These are phyloP conservation scores for Fusarium sublunatum DNA, from an alignment of 2,329 filamentous ascomycete species.

Conservation along the genomic window DNA sequence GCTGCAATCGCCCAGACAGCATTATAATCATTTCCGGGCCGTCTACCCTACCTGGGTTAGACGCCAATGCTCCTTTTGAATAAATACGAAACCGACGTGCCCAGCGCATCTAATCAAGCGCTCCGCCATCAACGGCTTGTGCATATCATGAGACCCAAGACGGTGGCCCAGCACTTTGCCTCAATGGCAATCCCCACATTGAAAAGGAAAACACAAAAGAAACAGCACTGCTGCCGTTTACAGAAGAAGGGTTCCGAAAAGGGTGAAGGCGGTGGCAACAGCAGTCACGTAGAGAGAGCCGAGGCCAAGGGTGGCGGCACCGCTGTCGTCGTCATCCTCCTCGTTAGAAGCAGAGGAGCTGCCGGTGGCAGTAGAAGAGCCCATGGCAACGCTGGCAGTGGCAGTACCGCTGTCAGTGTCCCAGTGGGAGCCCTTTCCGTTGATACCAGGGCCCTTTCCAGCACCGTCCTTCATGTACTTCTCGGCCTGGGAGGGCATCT, in stretches of 20 bases:
- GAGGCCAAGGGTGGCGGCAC: constrained; percentile 46
- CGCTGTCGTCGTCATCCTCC: constrained; percentile 49
- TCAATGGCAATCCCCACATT: constrained; percentile 21
- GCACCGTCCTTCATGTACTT: constrained; percentile 67
- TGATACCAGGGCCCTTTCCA: constrained; percentile 64
- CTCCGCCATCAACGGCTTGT: constrained; percentile 30
- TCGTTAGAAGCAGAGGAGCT: constrained; percentile 22
- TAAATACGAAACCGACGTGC: constrained; percentile 41
- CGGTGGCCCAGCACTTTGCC: constrained; percentile 14
- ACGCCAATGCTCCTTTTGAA: constrained; percentile 45
- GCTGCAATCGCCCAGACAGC: constrained; percentile 44
- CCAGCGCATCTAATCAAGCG: constrained; percentile 42
- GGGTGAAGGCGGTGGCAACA: constrained; percentile 51
- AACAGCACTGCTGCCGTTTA: constrained; percentile 44
- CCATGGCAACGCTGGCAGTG: constrained; percentile 55
- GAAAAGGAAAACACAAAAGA: constrained; percentile 27
- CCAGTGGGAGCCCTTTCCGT: constrained; percentile 65
- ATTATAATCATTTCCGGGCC: constrained; percentile 46
- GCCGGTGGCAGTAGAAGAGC: constrained; percentile 47
- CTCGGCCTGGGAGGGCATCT: constrained; percentile 62
- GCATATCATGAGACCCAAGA: constrained; percentile 39
- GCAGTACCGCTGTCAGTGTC: constrained; percentile 60
- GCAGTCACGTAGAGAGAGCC: constrained; percentile 53
- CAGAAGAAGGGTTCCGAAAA: constrained; percentile 55
- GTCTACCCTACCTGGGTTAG: constrained; percentile 41